Evolutionary conservation across 23 red algal species (phyloP), one percentile per base, ranked within the genome.

Genomic region (Gracilaria caudata): DNA sequence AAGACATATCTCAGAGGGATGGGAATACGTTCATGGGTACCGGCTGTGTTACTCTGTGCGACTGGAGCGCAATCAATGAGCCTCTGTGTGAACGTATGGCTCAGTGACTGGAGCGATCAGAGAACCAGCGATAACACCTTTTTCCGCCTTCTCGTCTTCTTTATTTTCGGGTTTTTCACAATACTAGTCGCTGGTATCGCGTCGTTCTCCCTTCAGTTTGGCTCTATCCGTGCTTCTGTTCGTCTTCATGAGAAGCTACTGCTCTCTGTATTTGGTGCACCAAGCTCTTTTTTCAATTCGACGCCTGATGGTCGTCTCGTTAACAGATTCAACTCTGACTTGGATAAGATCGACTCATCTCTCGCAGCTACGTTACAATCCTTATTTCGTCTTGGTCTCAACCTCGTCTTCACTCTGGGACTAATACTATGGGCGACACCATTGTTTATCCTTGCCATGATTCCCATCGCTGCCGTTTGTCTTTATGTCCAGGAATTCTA

Each of bases 271-370:
- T 88, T 98, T 46, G 73, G 89, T 74, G 89, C 95, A 35, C 95
- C 95, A 51, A 89, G 79, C 71, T 70, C 82, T 39, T 98, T 86
- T 47, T 98, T 98, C 81, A 89, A 98, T 41, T 51, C 84, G 13
- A 98, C 90, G 24, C 95, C 95, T 19, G 68, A 89, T 29, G 95
- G 95, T 21, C 83, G 95, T 56, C 66, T 98, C 25, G 72, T 98
- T 24, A 98, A 98, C 61, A 84, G 95, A 35, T 98, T 98, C 71
- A 87, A 73, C 81, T 83, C 89, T 51, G 90, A 94, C 76, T 34
- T 93, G 28, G 95, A 98, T 61, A 88, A 90, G 55, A 79, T 98
- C 44, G 84, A 89, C 55, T 78, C 56, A 47, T 73, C 86, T 21
- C 76, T 94, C 37, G 65, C 80, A 9, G 3, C 38, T 24, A 84